These are phyloP conservation scores for Chlorociboria aeruginascens DNA, from an alignment of 495 filamentous ascomycete genomes.

Conservation along the genomic window DNA sequence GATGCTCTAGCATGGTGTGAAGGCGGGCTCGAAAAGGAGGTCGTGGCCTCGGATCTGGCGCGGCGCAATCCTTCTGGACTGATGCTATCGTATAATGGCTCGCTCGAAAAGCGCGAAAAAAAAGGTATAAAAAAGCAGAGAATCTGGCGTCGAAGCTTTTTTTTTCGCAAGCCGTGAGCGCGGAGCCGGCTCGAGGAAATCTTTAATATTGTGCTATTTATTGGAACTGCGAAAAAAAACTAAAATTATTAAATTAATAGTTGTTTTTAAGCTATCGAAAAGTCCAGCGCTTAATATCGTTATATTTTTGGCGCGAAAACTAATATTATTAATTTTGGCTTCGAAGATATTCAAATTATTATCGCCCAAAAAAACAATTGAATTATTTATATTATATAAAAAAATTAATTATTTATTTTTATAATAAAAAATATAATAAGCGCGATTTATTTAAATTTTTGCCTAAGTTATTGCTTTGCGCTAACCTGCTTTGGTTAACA, in stretches of 20 bases:
- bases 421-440: slow-evolving; percentile 3
- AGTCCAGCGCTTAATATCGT: neutral
- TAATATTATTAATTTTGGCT: slow-evolving; percentile 5
- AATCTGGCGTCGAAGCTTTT: slow-evolving; percentile 3
- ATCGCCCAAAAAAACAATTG: slow-evolving; percentile 8
- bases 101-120: slow-evolving; percentile 9
- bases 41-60: slow-evolving; percentile 8
- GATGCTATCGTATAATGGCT: slow-evolving; percentile 8
- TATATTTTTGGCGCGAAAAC: slow-evolving; percentile 2
- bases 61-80: slow-evolving; percentile 4
- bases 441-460: slow-evolving; percentile 3
- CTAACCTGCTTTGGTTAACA: slow-evolving; percentile 6
- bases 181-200: slow-evolving; percentile 7
- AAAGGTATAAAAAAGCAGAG: slow-evolving; percentile 1
- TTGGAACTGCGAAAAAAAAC: slow-evolving; percentile 2
- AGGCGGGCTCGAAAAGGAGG: neutral
- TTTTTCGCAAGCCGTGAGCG: slow-evolving; percentile 4
- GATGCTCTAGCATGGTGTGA: slow-evolving; percentile 6
- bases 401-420: slow-evolving; percentile 5
- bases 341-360: slow-evolving; percentile 8
- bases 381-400: slow-evolving; percentile 9
- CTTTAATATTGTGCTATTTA: slow-evolving; percentile 8
- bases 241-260: slow-evolving; percentile 7
- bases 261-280: slow-evolving; percentile 7
- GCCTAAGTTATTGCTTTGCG: slow-evolving; percentile 9